phyloP scores from a whole-genome alignment of 1,284 basidiomycete genomes.

The Marasmius tenuissimus region DNA sequence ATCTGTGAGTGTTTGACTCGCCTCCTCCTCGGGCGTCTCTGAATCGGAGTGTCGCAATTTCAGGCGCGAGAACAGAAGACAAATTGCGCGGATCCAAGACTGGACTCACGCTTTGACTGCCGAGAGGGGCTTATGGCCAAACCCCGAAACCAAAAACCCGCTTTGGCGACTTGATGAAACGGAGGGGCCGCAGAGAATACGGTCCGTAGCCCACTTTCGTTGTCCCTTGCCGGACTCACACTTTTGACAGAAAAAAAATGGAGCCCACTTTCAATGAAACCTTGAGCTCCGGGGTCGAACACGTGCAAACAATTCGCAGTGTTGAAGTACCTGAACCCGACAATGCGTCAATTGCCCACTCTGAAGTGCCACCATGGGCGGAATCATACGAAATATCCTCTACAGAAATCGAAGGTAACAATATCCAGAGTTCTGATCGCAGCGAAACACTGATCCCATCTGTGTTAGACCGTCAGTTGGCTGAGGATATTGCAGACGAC shows the following conservation, averaged over 20 bases:
- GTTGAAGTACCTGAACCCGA: slow-evolving; percentile 63
- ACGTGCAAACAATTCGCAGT: slow-evolving; percentile 47
- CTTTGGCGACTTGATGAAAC: slow-evolving; percentile 85
- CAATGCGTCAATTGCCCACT: slow-evolving; percentile 54
- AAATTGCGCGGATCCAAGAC: slow-evolving; percentile 59
- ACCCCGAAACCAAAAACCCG: slow-evolving; percentile 38
- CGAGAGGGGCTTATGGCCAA: slow-evolving; percentile 82
- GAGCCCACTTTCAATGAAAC: slow-evolving; percentile 58
- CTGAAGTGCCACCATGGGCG: slow-evolving; percentile 78
- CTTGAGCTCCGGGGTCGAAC: slow-evolving; percentile 52
- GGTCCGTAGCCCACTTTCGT: slow-evolving; percentile 42
- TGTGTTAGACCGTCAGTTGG: slow-evolving; percentile 48
- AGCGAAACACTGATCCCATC: not conserved
- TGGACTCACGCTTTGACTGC: slow-evolving; percentile 58
- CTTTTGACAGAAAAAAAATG: slow-evolving; percentile 62
- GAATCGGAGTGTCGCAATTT: slow-evolving; percentile 1
- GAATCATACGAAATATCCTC: slow-evolving; percentile 75
- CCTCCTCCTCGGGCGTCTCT: slow-evolving; percentile 1
- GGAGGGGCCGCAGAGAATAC: slow-evolving; percentile 82
- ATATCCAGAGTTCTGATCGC: not conserved
- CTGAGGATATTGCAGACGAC: slow-evolving; percentile 75
- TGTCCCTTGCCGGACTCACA: not conserved
- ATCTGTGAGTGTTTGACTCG: slow-evolving; percentile 47
- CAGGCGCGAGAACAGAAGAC: slow-evolving; percentile 71
- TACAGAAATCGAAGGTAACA: slow-evolving; percentile 60